Percentiles rank a stretch among this genome's conserved stretches.
Evolutionary conservation across 345 rosid genomes (phyloP).

Genomic region (Eucalyptus marginata): DNA sequence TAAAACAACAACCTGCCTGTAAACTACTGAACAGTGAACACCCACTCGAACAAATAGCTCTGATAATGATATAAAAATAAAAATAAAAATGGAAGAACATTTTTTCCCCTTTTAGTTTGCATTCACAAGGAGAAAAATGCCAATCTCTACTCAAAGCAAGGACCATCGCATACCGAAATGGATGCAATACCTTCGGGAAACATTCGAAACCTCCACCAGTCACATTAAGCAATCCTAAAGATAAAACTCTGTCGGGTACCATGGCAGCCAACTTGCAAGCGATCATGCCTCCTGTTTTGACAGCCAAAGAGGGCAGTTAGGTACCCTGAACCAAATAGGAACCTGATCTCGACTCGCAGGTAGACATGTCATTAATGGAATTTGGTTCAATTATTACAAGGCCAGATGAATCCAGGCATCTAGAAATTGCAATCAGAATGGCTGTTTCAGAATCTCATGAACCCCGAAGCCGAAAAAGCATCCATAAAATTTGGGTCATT

Average conservation of each 20-base stretch:
- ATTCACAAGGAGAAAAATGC: not conserved
- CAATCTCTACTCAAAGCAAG: not conserved
- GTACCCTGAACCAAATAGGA: not conserved
- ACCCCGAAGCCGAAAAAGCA: not conserved
- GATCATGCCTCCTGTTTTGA: constrained; percentile 82
- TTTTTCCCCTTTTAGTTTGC: not conserved
- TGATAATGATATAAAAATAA: not conserved
- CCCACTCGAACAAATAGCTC: not conserved
- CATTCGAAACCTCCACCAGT: constrained; percentile 97
- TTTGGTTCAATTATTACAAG: not conserved
- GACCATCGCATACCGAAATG: not conserved
- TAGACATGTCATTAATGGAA: not conserved
- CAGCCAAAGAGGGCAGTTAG: not conserved
- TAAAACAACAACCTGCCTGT: not conserved
- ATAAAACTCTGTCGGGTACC: constrained; percentile 70
- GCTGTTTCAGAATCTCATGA: not conserved
- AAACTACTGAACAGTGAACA: not conserved
- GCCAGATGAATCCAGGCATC: not conserved
- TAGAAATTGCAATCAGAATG: not conserved
- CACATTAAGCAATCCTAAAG: constrained; percentile 83
- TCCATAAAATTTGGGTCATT: not conserved
- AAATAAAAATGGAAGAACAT: not conserved
- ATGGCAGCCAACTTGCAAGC: constrained; percentile 85
- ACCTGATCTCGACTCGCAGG: not conserved
- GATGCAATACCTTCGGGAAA: constrained; percentile 65